These are phyloP conservation scores for Suillus discolor DNA, from an alignment of 768 basidiomycete genomes.

Conservation along the genomic window DNA sequence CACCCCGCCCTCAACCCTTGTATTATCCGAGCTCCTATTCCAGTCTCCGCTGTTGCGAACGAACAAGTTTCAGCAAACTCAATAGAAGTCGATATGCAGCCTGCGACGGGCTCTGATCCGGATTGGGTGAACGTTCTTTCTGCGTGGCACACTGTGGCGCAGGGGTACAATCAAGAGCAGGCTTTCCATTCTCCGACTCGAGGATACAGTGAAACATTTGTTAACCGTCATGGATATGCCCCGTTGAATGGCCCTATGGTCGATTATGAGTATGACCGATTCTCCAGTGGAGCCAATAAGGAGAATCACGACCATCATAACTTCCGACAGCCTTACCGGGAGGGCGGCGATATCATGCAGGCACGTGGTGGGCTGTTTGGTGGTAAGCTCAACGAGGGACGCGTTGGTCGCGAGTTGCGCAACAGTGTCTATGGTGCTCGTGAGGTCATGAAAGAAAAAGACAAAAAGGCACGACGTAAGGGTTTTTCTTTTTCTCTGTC, in stretches of 20 bases:
- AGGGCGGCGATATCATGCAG: constrained; percentile 21
- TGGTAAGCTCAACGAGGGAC: constrained; percentile 30
- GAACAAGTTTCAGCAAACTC: background rate
- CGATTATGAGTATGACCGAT: constrained; percentile 18
- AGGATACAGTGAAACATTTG: constrained; percentile 5
- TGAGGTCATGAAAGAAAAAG: constrained; percentile 49
- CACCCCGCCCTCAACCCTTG: constrained; percentile 18
- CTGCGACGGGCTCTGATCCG: constrained; percentile 46
- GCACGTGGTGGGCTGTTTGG: constrained; percentile 35
- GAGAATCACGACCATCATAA: constrained; percentile 36
- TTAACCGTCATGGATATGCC: constrained; percentile 13
- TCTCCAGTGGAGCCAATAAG: constrained; percentile 35
- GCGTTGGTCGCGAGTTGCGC: constrained; percentile 51
- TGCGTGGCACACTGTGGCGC: constrained; percentile 21
- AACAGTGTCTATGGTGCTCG: constrained; percentile 44
- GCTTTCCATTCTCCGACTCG: constrained; percentile 25
- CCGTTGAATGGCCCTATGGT: constrained; percentile 6
- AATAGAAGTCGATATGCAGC: constrained; percentile 29
- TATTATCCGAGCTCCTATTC: constrained; percentile 18
- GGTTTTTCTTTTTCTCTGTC: constrained; percentile 12
- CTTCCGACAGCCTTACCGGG: constrained; percentile 16
- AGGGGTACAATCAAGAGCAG: constrained; percentile 10
- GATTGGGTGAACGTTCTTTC: constrained; percentile 47
- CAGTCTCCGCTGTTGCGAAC: constrained; percentile 12
- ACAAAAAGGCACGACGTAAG: constrained; percentile 61